phyloP scores from a whole-genome alignment of 352 stramenopile species.

The Pythium insidiosum region DNA sequence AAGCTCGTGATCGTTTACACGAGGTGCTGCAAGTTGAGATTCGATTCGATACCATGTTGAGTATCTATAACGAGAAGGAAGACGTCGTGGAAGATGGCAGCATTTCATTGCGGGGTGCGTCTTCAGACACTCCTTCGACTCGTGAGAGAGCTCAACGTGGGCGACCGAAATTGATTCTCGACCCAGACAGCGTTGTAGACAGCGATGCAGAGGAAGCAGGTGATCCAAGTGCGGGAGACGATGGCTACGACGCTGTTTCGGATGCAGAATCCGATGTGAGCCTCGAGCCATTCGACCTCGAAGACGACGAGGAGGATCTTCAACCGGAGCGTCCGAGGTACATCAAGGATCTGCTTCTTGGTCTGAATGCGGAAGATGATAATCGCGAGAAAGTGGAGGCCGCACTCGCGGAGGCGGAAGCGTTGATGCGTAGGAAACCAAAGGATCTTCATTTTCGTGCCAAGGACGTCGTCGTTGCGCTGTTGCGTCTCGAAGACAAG shows the following conservation, averaged over 20 bases:
- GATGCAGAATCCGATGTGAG: conserved; percentile 66
- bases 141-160: conserved; percentile 3
- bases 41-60: too few species aligned
- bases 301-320: conserved; percentile 66
- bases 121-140: too few species aligned
- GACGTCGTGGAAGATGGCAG: too few species aligned
- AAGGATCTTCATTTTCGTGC: conserved; percentile 59
- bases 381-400: conserved; percentile 45
- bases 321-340: conserved; percentile 49
- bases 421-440: conserved; percentile 38
- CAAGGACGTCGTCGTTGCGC: conserved; percentile 33
- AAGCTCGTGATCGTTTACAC: background rate
- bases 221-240: conserved; percentile 16
- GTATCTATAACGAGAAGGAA: too few species aligned
- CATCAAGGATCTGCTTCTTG: conserved; percentile 55
- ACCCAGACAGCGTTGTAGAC: conserved; percentile 52
- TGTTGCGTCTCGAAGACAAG: conserved; percentile 71
- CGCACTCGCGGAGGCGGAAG: conserved; percentile 44
- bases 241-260: conserved; percentile 14
- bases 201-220: conserved; percentile 25
- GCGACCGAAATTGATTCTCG: conserved; percentile 12
- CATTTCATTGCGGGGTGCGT: too few species aligned
- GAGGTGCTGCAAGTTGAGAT: too few species aligned
- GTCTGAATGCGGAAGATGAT: conserved; percentile 46
- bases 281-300: conserved; percentile 52